Base-by-base conservation (phyloP, 106 monocot genomes). In the Allium cepa region DNA sequence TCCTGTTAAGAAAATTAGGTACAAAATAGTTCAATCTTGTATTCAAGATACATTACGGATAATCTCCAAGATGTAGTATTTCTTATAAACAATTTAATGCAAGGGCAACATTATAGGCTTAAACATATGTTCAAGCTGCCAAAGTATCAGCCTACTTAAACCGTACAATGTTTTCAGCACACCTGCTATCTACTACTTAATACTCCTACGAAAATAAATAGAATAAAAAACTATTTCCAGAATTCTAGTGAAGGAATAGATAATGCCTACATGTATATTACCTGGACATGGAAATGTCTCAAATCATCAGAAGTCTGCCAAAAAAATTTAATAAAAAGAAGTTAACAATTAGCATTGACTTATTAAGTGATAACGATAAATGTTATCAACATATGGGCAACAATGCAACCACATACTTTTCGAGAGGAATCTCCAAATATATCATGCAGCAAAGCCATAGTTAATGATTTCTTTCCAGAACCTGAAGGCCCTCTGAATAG, bases 391-490 rank as follows among this genome's bases (percentile, higher is more conserved):
- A 66, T 17, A 59, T 59, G 59, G 17, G 17, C 15, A 66, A 50
- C 11, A 3, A 8, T 50, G 17, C 18, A 1, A 57, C 12, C 50
- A 50, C 71, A 26, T 80, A 81, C 81, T 48, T 73, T 81, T 28
- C 14, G 53, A 50, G 81, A 68, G 18, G 76, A 72, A 13, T 81
- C 76, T 52, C 81, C 81, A 61, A 81, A 81, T 17, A 73, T 63
- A n/a, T 77, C 81, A 67, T 53, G 58, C 53, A 81, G 72, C 15
- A 77, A 69, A 26, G 77, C 81, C 64, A 46, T 77, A 69, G 63
- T 68, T 49, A 81, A 73, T 50, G 81, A 76, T 51, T 73, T 81
- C 76, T 77, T 81, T 69, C 81, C 76, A 47, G 76, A 77, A 46
- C 81, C 81, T 47, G 52, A 46, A 68, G 73, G 81, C 53, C 81